Evolutionary conservation across 371 early-diverging fungal genomes (phyloP), one percentile per base, ranked within the genome.

Genomic region (Apophysomyces sp.): DNA sequence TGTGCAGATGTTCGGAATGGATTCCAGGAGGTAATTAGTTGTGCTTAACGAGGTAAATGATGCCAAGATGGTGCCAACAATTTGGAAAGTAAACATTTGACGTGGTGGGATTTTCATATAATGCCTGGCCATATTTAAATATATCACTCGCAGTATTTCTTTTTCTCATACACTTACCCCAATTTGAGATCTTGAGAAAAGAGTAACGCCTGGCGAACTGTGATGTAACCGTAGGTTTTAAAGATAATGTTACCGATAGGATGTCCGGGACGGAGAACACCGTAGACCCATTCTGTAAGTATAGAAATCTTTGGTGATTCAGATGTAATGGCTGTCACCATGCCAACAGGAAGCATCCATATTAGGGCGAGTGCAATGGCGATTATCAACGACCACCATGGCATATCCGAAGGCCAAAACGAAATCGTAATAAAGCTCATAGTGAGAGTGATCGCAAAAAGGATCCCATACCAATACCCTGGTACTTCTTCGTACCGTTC

Each of bases 31-130:
- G 68, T 76, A 87, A 37, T 84, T 80, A 32, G 86, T 82, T 18
- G 86, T 81, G 40, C 75, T 70, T 11, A 86, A 71, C 58, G 84
- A 85, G 9, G 89, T 68, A 51, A 82, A 65, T 9, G 81, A 79
- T 39, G 86, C 82, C 51, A 90, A 64, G 4, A 87, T 54, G 7
- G 86, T 86, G 12, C 89, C 88, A 18, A 81, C 69, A 12, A 81
- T 55, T 60, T 88, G 89, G 66, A 82, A 81, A 28, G 66, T 63
- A 27, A 87, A 84, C 78, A 89, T 86, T 11, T 82, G 66, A 16
- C 85, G 78, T 15, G 89, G 89, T 24, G 89, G 89, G 18, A 89
- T 86, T 70, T 91, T 87, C 80, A 86, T 80, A 59, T 86, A 86
- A 32, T 82, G 79, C 27, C 78, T 51, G n/a, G n/a, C n/a, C n/a